Conservation (phyloP, 345 rosid genomes). For the Lumnitzera racemosa region DNA sequence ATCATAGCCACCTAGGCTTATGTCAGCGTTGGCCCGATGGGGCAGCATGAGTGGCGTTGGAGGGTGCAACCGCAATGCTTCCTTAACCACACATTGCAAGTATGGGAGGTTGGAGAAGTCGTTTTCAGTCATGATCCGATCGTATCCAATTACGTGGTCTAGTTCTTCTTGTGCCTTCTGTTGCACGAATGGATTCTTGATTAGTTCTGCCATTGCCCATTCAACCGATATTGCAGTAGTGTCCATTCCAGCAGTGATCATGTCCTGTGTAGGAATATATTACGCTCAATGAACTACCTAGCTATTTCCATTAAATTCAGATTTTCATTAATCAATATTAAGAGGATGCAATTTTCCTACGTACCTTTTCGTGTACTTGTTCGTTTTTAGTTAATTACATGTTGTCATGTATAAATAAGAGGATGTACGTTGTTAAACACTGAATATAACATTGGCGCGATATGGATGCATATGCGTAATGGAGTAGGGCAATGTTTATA, state of each 20-base stretch:
- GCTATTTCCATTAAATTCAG: too few relatives aligned
- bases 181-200: conserved; percentile 22
- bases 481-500: too few relatives aligned
- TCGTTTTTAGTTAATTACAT: background rate
- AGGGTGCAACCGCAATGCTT: conserved; percentile 30
- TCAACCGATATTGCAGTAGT: conserved; percentile 31
- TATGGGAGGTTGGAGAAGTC: conserved; percentile 14
- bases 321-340: too few relatives aligned
- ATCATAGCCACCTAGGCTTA: conserved; percentile 32
- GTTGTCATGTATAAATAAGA: too few relatives aligned
- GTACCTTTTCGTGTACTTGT: background rate
- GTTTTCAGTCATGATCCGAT: conserved; percentile 8
- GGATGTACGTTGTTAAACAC: too few relatives aligned
- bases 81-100: conserved; percentile 14
- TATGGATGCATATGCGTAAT: too few relatives aligned
- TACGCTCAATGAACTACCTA: background rate
- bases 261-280: conserved; percentile 19
- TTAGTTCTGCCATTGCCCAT: conserved; percentile 46
- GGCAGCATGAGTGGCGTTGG: conserved; percentile 48
- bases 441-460: too few relatives aligned
- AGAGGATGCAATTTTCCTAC: too few relatives aligned
- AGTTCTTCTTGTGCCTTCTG: conserved; percentile 23
- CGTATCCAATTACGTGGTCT: conserved; percentile 8
- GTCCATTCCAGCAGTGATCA: conserved; percentile 39
- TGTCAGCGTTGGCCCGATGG: conserved; percentile 26